Evolutionary conservation across 2,329 filamentous ascomycete species (phyloP), one percentile per base, ranked within the genome.

Genomic region (Neopestalotiopsis sp.): DNA sequence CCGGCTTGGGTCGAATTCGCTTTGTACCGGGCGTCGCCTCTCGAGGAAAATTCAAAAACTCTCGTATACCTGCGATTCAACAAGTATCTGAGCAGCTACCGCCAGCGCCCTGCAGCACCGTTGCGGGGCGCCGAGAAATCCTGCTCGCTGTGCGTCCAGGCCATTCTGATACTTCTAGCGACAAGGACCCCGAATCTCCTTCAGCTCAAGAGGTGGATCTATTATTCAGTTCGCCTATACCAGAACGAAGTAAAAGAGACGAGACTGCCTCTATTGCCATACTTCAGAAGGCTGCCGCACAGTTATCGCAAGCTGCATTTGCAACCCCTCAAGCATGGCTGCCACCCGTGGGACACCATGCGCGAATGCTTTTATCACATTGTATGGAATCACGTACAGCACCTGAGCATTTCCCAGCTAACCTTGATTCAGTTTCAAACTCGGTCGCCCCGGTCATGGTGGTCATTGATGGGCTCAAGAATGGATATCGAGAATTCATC

Each of bases 361-460:
- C 76, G 3, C 76, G 80, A n/a, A 78, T 76, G 70, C 71, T 82
- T 28, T 80, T 82, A 66, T 74, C 73, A 9, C 76, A 82, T 45
- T 81, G 80, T 80, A 73, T 67, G 12, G 45, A 7, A 28, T 14
- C 45, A 12, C 14, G 4, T 42, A 68, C n/a, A 9, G 0, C 6
- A 38, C 14, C 13, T 57, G 9, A 4, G 20, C 49, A 7, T 53
- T 45, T 67, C 68, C 12, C 70, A 28, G 14, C 64, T 67, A 42
- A 5, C 45, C 14, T 0, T 9, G 0, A 2, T 0, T 3, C 3
- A 81, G 79, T 82, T 59, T 79, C 81, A 4, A 73, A 79, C 20
- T 76, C 68, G 12, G 76, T 83, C 10, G 81, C 81, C 0, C 77
- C 79, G 0, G 76, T 78, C 24, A 83, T 83, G 81, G 80, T 83